Percentiles rank a stretch among this genome's conserved stretches.
Conservation (phyloP, 208 protist species). For the Crithidia sp. region DNA sequence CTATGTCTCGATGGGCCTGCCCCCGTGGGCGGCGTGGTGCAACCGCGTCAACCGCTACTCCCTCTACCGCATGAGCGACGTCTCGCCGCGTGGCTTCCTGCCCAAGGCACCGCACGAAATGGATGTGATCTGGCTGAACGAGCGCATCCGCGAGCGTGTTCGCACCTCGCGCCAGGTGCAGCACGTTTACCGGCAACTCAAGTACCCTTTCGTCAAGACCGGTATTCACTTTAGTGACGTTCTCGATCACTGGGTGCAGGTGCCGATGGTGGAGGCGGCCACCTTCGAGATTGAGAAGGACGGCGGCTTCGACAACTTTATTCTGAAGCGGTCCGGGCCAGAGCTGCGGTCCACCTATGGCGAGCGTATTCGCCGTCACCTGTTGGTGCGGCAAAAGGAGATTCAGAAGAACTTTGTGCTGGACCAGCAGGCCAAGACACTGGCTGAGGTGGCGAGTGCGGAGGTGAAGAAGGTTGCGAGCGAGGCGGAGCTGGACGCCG, state of each 20-base stretch:
- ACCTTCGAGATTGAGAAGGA: slow-evolving; percentile 90
- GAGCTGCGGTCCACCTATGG: slow-evolving; percentile 91
- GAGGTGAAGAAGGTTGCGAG: slow-evolving; percentile 53
- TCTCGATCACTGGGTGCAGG: slow-evolving; percentile 92
- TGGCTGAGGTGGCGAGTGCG: slow-evolving; percentile 54
- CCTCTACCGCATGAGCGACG: slow-evolving; percentile 87
- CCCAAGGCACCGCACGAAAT: slow-evolving; percentile 86
- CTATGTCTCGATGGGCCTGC: slow-evolving; percentile 89
- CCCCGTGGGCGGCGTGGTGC: slow-evolving; percentile 92
- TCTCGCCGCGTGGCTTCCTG: slow-evolving; percentile 73
- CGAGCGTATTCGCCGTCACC: slow-evolving; percentile 85
- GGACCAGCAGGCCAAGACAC: slow-evolving; percentile 70
- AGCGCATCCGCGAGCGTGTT: slow-evolving; percentile 88
- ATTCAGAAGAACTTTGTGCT: slow-evolving; percentile 93
- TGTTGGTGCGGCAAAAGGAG: slow-evolving; percentile 90
- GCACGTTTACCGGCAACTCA: slow-evolving; percentile 90
- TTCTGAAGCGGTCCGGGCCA: slow-evolving; percentile 75
- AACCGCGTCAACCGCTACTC: slow-evolving; percentile 84
- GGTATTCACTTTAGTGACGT: slow-evolving; percentile 90
- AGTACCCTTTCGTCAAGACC: slow-evolving; percentile 90
- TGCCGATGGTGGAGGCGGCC: slow-evolving; percentile 91
- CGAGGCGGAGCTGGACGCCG: slow-evolving; percentile 56
- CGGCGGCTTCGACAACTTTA: slow-evolving; percentile 93
- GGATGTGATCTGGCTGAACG: slow-evolving; percentile 93
- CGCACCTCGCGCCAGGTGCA: slow-evolving; percentile 88